Evolutionary conservation across 2,329 filamentous ascomycete genomes (phyloP).

Genomic region (Pyrenophora teres): DNA sequence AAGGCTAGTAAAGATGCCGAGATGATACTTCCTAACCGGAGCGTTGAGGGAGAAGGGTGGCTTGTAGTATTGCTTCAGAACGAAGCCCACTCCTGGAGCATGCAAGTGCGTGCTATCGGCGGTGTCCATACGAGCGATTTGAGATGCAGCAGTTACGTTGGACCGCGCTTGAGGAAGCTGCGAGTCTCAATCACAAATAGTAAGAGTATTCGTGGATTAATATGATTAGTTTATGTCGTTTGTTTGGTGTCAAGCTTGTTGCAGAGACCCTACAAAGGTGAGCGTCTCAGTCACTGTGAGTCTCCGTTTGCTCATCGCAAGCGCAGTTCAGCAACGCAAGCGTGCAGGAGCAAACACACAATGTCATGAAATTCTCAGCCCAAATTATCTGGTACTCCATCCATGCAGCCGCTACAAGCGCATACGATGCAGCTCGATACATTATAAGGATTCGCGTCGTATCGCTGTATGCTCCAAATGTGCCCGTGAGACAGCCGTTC

Average conservation of each 20-base stretch:
- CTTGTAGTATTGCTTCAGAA: neutral
- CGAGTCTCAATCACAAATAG: neutral
- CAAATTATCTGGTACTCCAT: too few species aligned
- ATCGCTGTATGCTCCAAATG: too few species aligned
- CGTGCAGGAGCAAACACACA: too few species aligned
- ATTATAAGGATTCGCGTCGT: too few species aligned
- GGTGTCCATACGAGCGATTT: neutral
- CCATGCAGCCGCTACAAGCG: too few species aligned
- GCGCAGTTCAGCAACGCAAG: neutral
- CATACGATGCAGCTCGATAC: too few species aligned
- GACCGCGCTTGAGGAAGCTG: neutral
- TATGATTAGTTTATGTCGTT: neutral
- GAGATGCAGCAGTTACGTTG: neutral
- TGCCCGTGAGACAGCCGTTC: too few species aligned
- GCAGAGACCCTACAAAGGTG: neutral
- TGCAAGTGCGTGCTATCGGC: neutral
- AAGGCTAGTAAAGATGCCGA: slow-evolving; percentile 5
- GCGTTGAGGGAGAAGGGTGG: neutral
- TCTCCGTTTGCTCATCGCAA: slow-evolving; percentile 1
- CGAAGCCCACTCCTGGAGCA: neutral
- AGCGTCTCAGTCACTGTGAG: neutral
- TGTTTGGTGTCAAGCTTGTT: slow-evolving; percentile 1
- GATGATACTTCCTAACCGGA: neutral
- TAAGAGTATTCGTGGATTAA: too few species aligned
- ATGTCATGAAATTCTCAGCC: too few species aligned